Conservation (phyloP, 306 rosid species). For the Oemleria cerasiformis region DNA sequence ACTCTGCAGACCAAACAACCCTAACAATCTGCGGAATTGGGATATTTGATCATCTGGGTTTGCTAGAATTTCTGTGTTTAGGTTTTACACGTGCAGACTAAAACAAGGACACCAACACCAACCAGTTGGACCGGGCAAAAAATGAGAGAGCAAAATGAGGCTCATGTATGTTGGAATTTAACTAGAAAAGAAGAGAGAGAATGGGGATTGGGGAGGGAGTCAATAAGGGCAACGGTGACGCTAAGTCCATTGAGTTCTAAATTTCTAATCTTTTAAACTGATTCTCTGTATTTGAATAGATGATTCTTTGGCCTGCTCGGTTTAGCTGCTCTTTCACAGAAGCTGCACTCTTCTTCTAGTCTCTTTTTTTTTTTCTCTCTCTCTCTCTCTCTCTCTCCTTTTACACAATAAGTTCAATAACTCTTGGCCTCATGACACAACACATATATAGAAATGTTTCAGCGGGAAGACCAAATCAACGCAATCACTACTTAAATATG, state of each 20-base stretch:
- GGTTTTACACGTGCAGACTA: background rate
- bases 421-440: too few relatives aligned
- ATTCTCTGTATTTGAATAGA: background rate
- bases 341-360: constrained; percentile 7
- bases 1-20: background rate
- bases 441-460: background rate
- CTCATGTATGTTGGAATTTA: constrained; percentile 1
- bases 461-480: constrained; percentile 30
- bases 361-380: too few relatives aligned
- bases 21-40: background rate
- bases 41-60: background rate
- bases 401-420: background rate
- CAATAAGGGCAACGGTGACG: constrained; percentile 25
- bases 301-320: background rate
- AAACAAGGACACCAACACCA: background rate
- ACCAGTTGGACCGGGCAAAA: background rate
- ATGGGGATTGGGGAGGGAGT: constrained; percentile 1
- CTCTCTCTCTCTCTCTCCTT: too few relatives aligned
- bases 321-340: constrained; percentile 18
- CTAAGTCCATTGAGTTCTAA: background rate
- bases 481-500: background rate
- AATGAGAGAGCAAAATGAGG: background rate
- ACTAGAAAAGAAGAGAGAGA: background rate
- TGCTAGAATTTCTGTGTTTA: background rate
- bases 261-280: background rate